These are phyloP conservation scores for Zygotorulaspora chibaensis DNA, from an alignment of 805 yeast genomes.

Conservation along the genomic window DNA sequence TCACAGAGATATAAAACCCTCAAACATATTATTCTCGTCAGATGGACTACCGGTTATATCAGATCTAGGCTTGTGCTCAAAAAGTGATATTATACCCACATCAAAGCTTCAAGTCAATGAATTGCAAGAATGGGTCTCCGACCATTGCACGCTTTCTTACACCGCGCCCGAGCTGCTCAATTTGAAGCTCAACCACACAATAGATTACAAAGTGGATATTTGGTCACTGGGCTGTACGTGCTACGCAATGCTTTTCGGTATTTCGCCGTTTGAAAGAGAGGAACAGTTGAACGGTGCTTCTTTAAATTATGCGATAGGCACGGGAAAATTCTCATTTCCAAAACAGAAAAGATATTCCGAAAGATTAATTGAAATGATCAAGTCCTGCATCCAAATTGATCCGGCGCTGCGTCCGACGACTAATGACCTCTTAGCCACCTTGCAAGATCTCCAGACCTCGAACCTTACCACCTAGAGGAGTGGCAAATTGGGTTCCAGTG, in stretches of 20 bases:
- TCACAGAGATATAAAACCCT: slow-evolving; percentile 86
- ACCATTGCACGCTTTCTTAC: slow-evolving; percentile 80
- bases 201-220: slow-evolving; percentile 66
- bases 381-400: slow-evolving; percentile 58
- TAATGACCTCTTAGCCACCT: slow-evolving; percentile 51
- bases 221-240: slow-evolving; percentile 90
- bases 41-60: slow-evolving; percentile 75
- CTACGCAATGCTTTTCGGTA: slow-evolving; percentile 70
- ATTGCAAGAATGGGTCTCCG: slow-evolving; percentile 67
- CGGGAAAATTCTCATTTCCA: slow-evolving; percentile 52
- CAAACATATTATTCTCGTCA: slow-evolving; percentile 74
- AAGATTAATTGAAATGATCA: slow-evolving; percentile 52
- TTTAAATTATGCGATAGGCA: slow-evolving; percentile 66
- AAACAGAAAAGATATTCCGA: slow-evolving; percentile 42
- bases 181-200: slow-evolving; percentile 57
- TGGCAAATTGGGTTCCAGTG: too few species aligned
- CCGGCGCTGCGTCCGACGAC: slow-evolving; percentile 59
- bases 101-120: slow-evolving; percentile 68
- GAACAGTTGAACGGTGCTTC: slow-evolving; percentile 81
- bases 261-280: slow-evolving; percentile 83
- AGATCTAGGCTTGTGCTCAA: slow-evolving; percentile 77
- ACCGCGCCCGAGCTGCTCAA: slow-evolving; percentile 89
- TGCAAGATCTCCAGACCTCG: slow-evolving; percentile 40
- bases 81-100: slow-evolving; percentile 51
- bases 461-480: too few species aligned